phyloP scores from a whole-genome alignment of 192 early-diverging fungal genomes.

The Coemansia sp. region DNA sequence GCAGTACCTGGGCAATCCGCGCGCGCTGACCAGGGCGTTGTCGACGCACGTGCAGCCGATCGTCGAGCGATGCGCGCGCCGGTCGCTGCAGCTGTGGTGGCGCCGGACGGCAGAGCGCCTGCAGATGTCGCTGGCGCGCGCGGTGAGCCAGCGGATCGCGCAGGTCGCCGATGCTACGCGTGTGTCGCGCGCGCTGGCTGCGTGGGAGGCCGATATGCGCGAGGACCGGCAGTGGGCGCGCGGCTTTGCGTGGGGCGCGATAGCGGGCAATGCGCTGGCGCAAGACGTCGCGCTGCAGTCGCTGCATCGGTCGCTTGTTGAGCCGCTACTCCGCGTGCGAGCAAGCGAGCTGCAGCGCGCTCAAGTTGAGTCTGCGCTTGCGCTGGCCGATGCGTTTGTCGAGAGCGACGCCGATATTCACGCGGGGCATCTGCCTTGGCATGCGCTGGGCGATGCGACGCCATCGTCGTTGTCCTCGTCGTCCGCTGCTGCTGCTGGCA shows the following conservation, averaged over 20 bases:
- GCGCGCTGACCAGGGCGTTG: slow-evolving; percentile 17
- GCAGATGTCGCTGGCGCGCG: slow-evolving; percentile 2
- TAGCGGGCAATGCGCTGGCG: slow-evolving; percentile 14
- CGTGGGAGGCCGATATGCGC: slow-evolving; percentile 12
- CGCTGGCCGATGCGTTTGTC: slow-evolving; percentile 16
- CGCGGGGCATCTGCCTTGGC: slow-evolving; percentile 40
- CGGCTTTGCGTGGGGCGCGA: slow-evolving; percentile 9
- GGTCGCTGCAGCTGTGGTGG: slow-evolving; percentile 39
- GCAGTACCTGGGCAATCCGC: slow-evolving; percentile 12
- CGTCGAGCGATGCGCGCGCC: slow-evolving; percentile 24
- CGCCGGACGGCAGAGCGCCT: not conserved
- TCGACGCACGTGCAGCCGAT: slow-evolving; percentile 35
- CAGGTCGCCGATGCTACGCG: slow-evolving; percentile 24
- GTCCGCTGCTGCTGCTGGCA: not conserved
- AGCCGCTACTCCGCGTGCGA: slow-evolving; percentile 28
- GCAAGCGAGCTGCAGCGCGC: slow-evolving; percentile 18
- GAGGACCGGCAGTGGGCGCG: slow-evolving; percentile 12
- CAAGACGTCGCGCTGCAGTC: slow-evolving; percentile 1
- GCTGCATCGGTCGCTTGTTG: slow-evolving; percentile 17
- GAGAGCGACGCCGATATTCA: slow-evolving; percentile 12
- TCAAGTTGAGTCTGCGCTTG: slow-evolving; percentile 18
- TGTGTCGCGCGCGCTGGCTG: slow-evolving; percentile 10
- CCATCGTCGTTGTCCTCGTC: too few species aligned
- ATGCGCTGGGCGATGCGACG: not conserved
- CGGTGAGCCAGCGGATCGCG: slow-evolving; percentile 9